Base-by-base conservation (phyloP, 306 rosid species). In the Betula pendula region DNA sequence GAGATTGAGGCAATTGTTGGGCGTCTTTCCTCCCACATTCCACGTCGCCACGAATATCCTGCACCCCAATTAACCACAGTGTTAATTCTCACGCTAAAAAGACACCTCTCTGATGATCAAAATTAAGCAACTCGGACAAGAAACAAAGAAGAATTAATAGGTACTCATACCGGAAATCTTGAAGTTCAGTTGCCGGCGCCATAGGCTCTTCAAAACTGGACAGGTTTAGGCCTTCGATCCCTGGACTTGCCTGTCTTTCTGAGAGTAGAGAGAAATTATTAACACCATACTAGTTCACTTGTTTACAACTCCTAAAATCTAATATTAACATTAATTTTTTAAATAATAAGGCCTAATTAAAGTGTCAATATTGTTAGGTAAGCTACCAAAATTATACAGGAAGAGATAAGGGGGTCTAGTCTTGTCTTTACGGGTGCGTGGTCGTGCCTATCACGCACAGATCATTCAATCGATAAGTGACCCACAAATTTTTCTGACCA, bases 1-100 rank as follows among this genome's bases (percentile, higher is more conserved):
- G 25, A 94, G 97, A 81, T 88, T 89, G 63, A 94, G 94, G 67
- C 81, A 88, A 71, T 66, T 86, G 87, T 75, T 75, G 5, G 98
- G 98, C 8, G 96, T 70, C 76, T 87, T 94, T 51, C 98, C 98
- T 79, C 96, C 97, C 0, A 94, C 98, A 76, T 94, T 94, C 98
- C 98, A 94, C 1, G 98, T 94, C 45, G 93, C 97, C 3, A 84
- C 95, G 38, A 92, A 94, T 71, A 94, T 71, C 82, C 98, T 94
- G 81, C 80, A 73, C 68, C 20, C 50, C 55, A 52, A n/a, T n/a
- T n/a, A n/a, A 55, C 60, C 11, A 79, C 25, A 10, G 38, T 3
- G 16, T 8, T 40, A n/a, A n/a, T n/a, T n/a, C n/a, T 45, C 14
- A 1, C n/a, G 13, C 6, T 42, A 22, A 20, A 17, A 67, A 16